Conservation (phyloP, 306 rosid genomes). For the Castanea sativa region DNA sequence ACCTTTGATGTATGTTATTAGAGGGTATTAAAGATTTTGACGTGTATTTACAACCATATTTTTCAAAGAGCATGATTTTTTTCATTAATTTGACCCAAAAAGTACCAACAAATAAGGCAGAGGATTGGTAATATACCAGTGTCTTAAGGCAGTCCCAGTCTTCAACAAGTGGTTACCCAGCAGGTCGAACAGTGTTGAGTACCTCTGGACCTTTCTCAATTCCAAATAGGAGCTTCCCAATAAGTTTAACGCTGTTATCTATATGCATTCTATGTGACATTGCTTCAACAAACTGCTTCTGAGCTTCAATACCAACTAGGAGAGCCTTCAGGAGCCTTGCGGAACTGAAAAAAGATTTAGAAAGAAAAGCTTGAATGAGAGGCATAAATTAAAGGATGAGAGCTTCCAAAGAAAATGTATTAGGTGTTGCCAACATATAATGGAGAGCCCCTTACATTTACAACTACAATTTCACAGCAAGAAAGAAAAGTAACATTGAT, state of each 20-base stretch:
- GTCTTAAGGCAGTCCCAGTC: conserved; percentile 84
- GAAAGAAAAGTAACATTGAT: background rate
- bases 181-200: conserved; percentile 49
- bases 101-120: background rate
- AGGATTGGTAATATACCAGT: conserved; percentile 39
- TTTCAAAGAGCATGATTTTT: no score
- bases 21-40: no score
- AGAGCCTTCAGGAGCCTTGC: conserved; percentile 85
- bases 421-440: background rate
- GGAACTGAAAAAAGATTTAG: conserved; percentile 51
- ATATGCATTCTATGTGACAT: conserved; percentile 87
- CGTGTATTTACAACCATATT: no score
- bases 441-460: background rate
- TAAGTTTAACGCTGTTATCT: conserved; percentile 67
- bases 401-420: background rate
- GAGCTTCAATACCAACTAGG: conserved; percentile 62
- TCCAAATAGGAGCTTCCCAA: conserved; percentile 82
- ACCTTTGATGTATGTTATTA: no score
- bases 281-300: conserved; percentile 78
- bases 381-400: background rate
- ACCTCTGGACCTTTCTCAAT: conserved; percentile 68
- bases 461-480: background rate
- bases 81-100: no score
- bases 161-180: conserved; percentile 77
- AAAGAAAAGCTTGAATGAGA: conserved; percentile 18